These are phyloP conservation scores for Setaria viridis DNA, from an alignment of 202 grass and related monocot species.

Conservation along the genomic window DNA sequence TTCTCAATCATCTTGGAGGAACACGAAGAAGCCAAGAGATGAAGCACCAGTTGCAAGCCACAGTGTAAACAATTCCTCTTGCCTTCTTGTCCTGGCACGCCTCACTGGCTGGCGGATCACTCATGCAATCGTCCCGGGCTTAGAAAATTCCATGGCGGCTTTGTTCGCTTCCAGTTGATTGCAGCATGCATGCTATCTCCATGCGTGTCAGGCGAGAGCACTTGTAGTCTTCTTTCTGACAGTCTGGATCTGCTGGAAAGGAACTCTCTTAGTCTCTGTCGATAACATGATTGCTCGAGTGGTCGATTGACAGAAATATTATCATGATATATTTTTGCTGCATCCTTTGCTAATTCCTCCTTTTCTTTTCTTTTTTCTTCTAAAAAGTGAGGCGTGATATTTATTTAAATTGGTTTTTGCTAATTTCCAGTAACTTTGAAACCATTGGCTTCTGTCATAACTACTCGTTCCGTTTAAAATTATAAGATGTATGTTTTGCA, in stretches of 20 bases:
- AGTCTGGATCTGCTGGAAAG: slow-evolving; percentile 8
- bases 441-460: not conserved
- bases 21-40: slow-evolving; percentile 20
- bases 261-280: not conserved
- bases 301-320: not conserved
- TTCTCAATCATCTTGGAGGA: slow-evolving; percentile 19
- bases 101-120: slow-evolving; percentile 13
- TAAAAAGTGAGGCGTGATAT: not conserved
- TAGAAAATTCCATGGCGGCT: not conserved
- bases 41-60: not conserved
- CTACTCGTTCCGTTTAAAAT: not conserved
- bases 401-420: not conserved
- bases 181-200: not conserved
- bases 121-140: not conserved
- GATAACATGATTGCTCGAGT: not conserved
- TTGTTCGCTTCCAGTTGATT: not conserved
- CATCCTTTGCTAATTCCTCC: not conserved
- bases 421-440: not conserved
- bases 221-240: not conserved
- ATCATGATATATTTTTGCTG: not conserved
- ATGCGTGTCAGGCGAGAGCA: not conserved
- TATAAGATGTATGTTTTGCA: not conserved
- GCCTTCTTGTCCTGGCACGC: not conserved
- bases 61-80: slow-evolving; percentile 4
- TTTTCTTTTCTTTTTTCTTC: not conserved